phyloP scores from a whole-genome alignment of 768 basidiomycete species.

The Lactarius indigo region DNA sequence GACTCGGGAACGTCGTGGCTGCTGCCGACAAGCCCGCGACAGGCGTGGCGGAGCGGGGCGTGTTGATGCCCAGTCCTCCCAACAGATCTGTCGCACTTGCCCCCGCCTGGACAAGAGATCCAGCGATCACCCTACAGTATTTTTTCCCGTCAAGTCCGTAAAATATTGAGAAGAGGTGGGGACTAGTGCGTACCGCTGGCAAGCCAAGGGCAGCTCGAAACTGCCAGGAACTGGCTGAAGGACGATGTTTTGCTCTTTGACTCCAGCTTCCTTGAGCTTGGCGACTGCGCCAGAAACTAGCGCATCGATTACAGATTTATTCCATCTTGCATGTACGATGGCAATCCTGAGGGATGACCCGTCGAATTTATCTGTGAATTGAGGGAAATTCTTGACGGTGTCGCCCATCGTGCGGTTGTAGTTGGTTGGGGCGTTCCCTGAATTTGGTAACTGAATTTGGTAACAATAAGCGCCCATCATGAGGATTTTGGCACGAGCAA shows the following conservation, averaged over 20 bases:
- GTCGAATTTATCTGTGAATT: slow-evolving; percentile 61
- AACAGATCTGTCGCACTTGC: slow-evolving; percentile 80
- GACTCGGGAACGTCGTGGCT: slow-evolving; percentile 27
- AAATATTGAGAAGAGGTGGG: slow-evolving; percentile 14
- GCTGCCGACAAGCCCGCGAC: slow-evolving; percentile 38
- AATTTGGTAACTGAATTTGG: not conserved
- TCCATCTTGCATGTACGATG: slow-evolving; percentile 97
- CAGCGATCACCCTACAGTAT: slow-evolving; percentile 71
- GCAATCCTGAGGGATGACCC: slow-evolving; percentile 80
- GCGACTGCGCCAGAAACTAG: slow-evolving; percentile 74
- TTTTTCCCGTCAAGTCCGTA: not conserved
- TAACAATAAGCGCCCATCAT: not conserved
- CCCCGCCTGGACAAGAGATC: slow-evolving; percentile 76
- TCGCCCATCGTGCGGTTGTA: slow-evolving; percentile 14
- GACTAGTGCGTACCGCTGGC: slow-evolving; percentile 60
- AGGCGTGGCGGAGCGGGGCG: slow-evolving; percentile 54
- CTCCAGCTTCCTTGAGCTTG: slow-evolving; percentile 81
- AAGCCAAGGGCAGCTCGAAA: slow-evolving; percentile 87
- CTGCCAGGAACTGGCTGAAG: slow-evolving; percentile 91
- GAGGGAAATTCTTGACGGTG: slow-evolving; percentile 78
- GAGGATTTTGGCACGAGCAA: too few species aligned
- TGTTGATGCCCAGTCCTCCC: slow-evolving; percentile 50
- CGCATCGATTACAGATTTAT: slow-evolving; percentile 79
- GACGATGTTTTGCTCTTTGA: slow-evolving; percentile 86
- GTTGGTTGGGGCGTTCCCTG: not conserved